Evolutionary conservation across 371 early-diverging fungal species (phyloP).

Genomic region (Syncephalis plumigaleata): DNA sequence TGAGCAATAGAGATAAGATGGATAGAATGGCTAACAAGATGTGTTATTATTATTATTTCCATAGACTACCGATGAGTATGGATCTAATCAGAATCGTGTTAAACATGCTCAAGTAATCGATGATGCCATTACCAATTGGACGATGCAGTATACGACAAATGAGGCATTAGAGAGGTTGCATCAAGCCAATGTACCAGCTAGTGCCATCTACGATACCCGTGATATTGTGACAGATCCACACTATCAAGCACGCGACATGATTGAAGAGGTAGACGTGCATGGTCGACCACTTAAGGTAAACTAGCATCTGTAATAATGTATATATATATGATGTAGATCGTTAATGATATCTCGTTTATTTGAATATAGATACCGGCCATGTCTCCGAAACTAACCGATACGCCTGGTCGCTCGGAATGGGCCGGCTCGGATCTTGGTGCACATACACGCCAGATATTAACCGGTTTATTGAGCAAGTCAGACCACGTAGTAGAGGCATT

Average conservation of each 20-base stretch:
- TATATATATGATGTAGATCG: too few species aligned
- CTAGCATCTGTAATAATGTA: conserved; percentile 22
- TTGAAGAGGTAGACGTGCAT: conserved; percentile 21
- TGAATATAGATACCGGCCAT: conserved; percentile 22
- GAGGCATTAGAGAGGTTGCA: conserved; percentile 20
- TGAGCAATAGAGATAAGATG: too few species aligned
- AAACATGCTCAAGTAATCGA: conserved; percentile 21
- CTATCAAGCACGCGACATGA: conserved; percentile 25
- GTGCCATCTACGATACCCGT: conserved; percentile 28
- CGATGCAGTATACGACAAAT: conserved; percentile 15
- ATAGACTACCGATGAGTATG: conserved; percentile 21
- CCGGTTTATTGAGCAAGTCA: too few species aligned
- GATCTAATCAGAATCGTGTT: conserved; percentile 24
- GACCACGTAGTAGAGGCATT: too few species aligned
- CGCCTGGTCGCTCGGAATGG: conserved; percentile 31
- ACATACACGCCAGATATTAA: conserved; percentile 22
- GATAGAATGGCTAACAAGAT: too few species aligned
- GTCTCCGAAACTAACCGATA: conserved; percentile 19
- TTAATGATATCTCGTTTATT: not conserved
- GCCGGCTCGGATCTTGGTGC: conserved; percentile 30
- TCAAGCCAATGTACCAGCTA: conserved; percentile 24
- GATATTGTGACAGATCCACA: conserved; percentile 33
- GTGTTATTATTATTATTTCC: too few species aligned
- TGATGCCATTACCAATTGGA: conserved; percentile 29
- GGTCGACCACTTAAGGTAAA: conserved; percentile 18